These are phyloP conservation scores for Diplocarpon mali DNA, from an alignment of 2,329 filamentous ascomycete species.

Conservation along the genomic window DNA sequence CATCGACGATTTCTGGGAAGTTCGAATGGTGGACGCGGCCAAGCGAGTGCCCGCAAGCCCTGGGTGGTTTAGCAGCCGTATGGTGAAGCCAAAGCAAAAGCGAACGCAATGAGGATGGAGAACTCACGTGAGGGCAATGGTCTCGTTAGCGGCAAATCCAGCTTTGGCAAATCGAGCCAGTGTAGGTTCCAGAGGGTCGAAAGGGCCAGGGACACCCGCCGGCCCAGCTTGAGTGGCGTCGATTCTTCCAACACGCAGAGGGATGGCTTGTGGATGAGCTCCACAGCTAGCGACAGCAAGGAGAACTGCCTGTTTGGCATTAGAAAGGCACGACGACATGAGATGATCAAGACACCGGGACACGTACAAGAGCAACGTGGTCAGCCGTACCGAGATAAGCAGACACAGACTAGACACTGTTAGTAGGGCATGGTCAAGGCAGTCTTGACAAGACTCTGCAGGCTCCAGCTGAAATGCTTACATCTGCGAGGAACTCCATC, in stretches of 20 bases:
- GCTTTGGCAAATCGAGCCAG: constrained; percentile 14
- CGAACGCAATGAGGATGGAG: neutral
- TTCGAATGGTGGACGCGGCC: constrained; percentile 8
- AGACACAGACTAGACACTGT: no score
- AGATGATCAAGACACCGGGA: neutral
- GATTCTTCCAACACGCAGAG: constrained; percentile 16
- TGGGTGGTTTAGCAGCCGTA: neutral
- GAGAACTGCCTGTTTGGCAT: constrained; percentile 10
- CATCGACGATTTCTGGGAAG: constrained; percentile 6
- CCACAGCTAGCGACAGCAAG: constrained; percentile 4
- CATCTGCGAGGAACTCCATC: no score
- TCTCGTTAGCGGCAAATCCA: constrained; percentile 18
- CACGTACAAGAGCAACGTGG: neutral
- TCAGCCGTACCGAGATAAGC: no score
- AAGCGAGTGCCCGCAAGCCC: constrained; percentile 10
- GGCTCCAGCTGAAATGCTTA: neutral
- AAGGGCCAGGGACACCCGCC: constrained; percentile 14
- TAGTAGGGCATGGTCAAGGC: neutral
- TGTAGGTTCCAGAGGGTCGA: constrained; percentile 8
- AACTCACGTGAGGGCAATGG: constrained; percentile 14
- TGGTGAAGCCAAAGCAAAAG: neutral
- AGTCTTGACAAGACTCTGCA: neutral
- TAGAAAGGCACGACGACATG: neutral
- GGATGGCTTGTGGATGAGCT: constrained; percentile 5
- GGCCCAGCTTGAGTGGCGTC: constrained; percentile 17